Evolutionary conservation across 2,329 filamentous ascomycete genomes (phyloP).

Genomic region (Boeremia exigua): DNA sequence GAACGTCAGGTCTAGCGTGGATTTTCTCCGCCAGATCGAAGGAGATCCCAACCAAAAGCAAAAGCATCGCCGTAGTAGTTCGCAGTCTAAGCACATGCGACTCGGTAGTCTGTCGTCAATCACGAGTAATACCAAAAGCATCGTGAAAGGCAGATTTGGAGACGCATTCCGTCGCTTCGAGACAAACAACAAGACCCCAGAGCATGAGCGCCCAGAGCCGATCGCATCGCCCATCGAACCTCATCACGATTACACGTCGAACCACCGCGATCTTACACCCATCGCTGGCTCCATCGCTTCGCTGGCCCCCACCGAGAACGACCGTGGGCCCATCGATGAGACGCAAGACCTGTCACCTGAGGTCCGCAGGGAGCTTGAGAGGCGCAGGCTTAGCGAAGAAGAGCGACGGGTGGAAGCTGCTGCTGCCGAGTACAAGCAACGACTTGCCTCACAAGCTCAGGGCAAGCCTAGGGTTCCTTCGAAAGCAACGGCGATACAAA

Average conservation of each 20-base stretch:
- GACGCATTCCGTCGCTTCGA: constrained; percentile 96
- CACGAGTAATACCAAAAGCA: constrained; percentile 76
- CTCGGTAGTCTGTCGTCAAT: constrained; percentile 73
- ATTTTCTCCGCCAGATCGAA: constrained; percentile 81
- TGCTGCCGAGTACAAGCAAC: constrained; percentile 83
- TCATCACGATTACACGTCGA: constrained; percentile 27
- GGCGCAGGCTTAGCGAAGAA: constrained; percentile 80
- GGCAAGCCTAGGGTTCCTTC: constrained; percentile 53
- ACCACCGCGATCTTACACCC: constrained; percentile 58
- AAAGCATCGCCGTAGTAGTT: constrained; percentile 61
- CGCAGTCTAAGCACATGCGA: constrained; percentile 69
- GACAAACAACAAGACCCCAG: constrained; percentile 49
- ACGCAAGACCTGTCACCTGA: constrained; percentile 80
- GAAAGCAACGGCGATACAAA: constrained; percentile 85
- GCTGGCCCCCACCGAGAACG: constrained; percentile 71
- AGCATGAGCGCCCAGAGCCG: constrained; percentile 37
- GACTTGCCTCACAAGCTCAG: constrained; percentile 68
- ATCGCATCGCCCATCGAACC: constrained; percentile 36
- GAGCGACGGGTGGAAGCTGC: constrained; percentile 88
- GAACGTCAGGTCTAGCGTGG: constrained; percentile 78
- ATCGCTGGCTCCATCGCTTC: constrained; percentile 74
- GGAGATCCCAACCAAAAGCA: constrained; percentile 59
- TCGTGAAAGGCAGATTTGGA: constrained; percentile 87
- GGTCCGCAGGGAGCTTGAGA: constrained; percentile 87
- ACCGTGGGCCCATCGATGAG: constrained; percentile 68